Percentiles rank a stretch among this genome's conserved stretches.
phyloP scores from a whole-genome alignment of 352 stramenopile species.

The Phytophthora meadii region DNA sequence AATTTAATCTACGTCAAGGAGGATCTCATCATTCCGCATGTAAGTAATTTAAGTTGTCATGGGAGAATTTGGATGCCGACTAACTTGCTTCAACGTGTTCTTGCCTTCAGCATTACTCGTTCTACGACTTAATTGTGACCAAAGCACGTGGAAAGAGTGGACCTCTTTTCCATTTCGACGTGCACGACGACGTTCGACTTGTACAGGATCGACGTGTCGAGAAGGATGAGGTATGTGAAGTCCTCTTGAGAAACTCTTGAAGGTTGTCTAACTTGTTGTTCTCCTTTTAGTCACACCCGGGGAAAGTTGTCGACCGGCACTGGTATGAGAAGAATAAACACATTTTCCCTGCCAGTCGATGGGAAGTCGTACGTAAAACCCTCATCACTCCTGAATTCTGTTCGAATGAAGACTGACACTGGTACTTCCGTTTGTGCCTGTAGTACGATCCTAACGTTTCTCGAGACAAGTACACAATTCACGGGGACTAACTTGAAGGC shows the following conservation, averaged over 20 bases:
- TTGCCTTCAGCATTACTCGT: conserved; percentile 92
- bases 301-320: conserved; percentile 97
- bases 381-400: conserved; percentile 2
- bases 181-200: conserved; percentile 93
- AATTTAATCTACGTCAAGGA: conserved; percentile 99
- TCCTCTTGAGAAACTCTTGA: neutral
- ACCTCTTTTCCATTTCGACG: conserved; percentile 98
- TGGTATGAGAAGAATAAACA: conserved; percentile 99
- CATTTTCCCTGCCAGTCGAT: conserved; percentile 98
- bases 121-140: conserved; percentile 99
- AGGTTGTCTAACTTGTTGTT: conserved; percentile 8
- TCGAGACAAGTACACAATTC: conserved; percentile 86
- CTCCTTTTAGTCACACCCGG: conserved; percentile 89
- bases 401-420: conserved; percentile 2
- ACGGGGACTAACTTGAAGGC: conserved; percentile 52
- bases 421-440: neutral
- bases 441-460: conserved; percentile 84
- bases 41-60: conserved; percentile 29
- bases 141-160: conserved; percentile 97
- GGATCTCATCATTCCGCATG: conserved; percentile 98
- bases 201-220: conserved; percentile 95
- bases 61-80: neutral
- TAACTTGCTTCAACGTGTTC: conserved; percentile 15
- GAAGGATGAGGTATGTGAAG: conserved; percentile 91
- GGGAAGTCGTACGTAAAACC: conserved; percentile 90